These are phyloP conservation scores for Solanum hybrid DNA, from an alignment of 305 asterid genomes.

Conservation along the genomic window DNA sequence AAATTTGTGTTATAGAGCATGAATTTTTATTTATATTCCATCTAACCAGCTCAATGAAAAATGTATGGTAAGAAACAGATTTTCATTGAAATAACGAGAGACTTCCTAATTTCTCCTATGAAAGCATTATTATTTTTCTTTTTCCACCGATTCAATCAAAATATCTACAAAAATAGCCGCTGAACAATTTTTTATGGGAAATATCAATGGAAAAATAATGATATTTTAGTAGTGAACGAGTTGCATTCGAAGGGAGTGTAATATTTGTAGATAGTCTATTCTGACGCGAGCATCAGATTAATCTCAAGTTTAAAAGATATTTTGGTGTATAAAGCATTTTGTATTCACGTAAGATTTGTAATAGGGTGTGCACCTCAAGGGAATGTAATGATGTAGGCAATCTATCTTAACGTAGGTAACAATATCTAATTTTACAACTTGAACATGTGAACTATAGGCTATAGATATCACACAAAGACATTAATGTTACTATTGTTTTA, in stretches of 20 bases:
- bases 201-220: no score
- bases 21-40: no score
- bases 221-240: background rate
- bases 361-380: background rate
- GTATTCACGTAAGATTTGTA: background rate
- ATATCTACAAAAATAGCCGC: no score
- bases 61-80: background rate
- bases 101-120: background rate
- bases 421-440: background rate
- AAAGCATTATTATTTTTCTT: no score
- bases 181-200: no score
- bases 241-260: background rate
- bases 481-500: background rate
- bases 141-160: background rate
- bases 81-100: background rate
- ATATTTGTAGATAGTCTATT: background rate
- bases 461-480: background rate
- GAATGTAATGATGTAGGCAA: background rate
- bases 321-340: background rate
- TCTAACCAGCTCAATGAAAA: no score
- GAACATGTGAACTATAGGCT: background rate
- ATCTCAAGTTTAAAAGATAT: background rate
- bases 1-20: background rate
- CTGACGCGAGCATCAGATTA: background rate
- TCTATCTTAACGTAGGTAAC: background rate